These are phyloP conservation scores for Pichia norvegensis DNA, from an alignment of 1,139 yeast species.

Conservation along the genomic window DNA sequence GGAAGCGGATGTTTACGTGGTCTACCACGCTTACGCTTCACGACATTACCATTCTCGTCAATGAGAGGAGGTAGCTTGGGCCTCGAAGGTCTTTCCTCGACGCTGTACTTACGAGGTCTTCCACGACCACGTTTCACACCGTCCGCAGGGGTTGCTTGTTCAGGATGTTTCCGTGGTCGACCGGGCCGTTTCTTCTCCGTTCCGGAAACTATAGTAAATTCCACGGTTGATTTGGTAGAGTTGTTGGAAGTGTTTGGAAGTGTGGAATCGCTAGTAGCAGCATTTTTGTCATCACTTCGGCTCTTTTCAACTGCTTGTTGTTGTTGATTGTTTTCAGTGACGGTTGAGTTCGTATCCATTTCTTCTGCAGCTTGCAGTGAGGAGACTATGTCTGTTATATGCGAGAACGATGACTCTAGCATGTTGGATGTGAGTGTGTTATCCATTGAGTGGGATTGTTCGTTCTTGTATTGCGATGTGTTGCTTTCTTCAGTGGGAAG, in stretches of 20 bases:
- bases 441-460: no score
- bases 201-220: not conserved
- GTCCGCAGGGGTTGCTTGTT: no score
- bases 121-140: slow-evolving; percentile 12
- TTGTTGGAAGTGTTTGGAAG: not conserved
- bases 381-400: no score
- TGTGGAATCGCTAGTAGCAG: not conserved
- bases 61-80: slow-evolving; percentile 12
- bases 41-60: slow-evolving; percentile 9
- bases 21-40: slow-evolving; percentile 12
- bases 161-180: slow-evolving; percentile 3
- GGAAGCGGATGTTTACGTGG: slow-evolving; percentile 10
- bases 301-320: not conserved
- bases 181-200: slow-evolving; percentile 3
- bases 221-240: not conserved
- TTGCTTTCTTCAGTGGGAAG: no score
- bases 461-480: no score
- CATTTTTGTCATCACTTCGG: not conserved
- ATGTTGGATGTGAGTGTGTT: no score
- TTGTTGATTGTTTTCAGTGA: not conserved
- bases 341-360: not conserved
- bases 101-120: slow-evolving; percentile 11
- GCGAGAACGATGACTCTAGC: no score
- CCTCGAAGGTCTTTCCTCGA: slow-evolving; percentile 13
- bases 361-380: not conserved